Evolutionary conservation across 306 rosid genomes (phyloP), one percentile per base, ranked within the genome.

Genomic region (Casuarina cunninghamiana): DNA sequence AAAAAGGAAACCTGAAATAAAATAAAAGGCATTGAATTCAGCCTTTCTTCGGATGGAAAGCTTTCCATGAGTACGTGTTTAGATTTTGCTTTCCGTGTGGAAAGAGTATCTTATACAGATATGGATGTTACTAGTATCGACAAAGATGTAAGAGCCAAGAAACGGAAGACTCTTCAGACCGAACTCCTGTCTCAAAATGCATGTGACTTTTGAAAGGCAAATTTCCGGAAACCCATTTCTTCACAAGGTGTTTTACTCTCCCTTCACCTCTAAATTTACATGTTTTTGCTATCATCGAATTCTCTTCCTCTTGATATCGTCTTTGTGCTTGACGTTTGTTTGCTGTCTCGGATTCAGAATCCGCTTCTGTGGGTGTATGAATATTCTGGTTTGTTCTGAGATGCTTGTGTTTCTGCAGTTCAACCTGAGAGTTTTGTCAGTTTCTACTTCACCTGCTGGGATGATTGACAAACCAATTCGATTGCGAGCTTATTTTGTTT

Each of bases 111-210:
- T 73, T 26, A 35, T n/a, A 44, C 74, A 68, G 81, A 72, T 76
- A 74, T 63, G 3, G 46, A 77, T 35, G 32, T 26, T 26, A 26
- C 32, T 26, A 26, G 51, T 44, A 13, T 32, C 12, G 21, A 69
- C 61, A 68, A 49, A 63, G 74, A 74, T 62, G 87, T 80, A 57
- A 62, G 83, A 45, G 61, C 42, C 66, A 77, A 48, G 72, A 41
- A 74, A 74, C 50, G 17, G 67, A 46, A 38, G 60, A 21, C 51
- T 49, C 60, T 46, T 19, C 53, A 57, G 65, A 72, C 63, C 67
- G 51, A 37, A 21, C 44, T 44, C 48, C 60, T 49, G 45, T 69
- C 46, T 21, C 12, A 17, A n/a, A 5, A 38, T 38, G 7, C 41
- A 5, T 48, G 19, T 45, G 61, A 42, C 3, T 41, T 63, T 48